A percentile compares a stretch with the other conserved stretches of the same genome.
Evolutionary conservation across 139 green algal genomes (phyloP).

Genomic region (Monoraphidium neglectum): DNA sequence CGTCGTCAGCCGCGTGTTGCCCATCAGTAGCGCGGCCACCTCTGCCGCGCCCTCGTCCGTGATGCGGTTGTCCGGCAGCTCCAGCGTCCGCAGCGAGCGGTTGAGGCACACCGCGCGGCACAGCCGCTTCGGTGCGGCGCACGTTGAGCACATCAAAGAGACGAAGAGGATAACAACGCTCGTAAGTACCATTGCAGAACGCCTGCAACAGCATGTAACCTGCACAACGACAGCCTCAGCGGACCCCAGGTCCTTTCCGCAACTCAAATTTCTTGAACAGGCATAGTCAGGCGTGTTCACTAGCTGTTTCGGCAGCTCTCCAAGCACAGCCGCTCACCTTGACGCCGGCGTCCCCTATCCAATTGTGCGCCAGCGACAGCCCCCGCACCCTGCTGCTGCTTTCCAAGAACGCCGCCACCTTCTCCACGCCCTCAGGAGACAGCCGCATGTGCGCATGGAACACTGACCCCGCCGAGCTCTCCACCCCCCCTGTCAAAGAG

Average conservation of each 20-base stretch:
- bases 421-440: conserved; percentile 45
- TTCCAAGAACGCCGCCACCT: conserved; percentile 47
- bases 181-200: background rate
- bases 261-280: background rate
- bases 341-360: background rate
- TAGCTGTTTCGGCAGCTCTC: too few species aligned
- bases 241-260: background rate
- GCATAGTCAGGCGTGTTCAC: too few species aligned
- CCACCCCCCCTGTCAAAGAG: too few species aligned
- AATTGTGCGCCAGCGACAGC: conserved; percentile 54
- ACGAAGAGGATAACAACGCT: background rate
- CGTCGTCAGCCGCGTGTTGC: conserved; percentile 44
- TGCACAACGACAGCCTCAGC: background rate
- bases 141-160: background rate
- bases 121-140: background rate
- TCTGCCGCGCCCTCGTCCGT: conserved; percentile 26
- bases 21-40: conserved; percentile 39
- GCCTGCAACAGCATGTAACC: background rate
- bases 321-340: too few species aligned
- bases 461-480: conserved; percentile 31
- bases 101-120: conserved; percentile 43
- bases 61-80: conserved; percentile 58
- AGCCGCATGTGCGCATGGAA: conserved; percentile 65
- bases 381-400: conserved; percentile 37
- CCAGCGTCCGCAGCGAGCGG: conserved; percentile 47